Evolutionary conservation across 164 flowering plant genomes (phyloP).

Genomic region (Aristolochia californica): DNA sequence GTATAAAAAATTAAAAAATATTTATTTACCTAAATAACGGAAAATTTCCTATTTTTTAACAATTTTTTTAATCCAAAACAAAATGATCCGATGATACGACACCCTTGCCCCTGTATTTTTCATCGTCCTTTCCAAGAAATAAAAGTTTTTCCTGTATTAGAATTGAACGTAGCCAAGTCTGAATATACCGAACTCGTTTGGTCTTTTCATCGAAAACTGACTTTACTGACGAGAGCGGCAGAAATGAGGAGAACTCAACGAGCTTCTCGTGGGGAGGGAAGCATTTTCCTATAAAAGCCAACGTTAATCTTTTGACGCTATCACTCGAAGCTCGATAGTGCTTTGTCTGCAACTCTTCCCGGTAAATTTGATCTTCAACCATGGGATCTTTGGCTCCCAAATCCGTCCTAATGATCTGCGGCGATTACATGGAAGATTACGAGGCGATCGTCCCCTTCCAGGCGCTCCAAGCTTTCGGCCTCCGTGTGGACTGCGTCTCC

Average conservation of each 20-base stretch:
- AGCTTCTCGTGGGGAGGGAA: slow-evolving; percentile 7
- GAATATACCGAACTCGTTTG: not conserved
- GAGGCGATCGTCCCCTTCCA: slow-evolving; percentile 26
- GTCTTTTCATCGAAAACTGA: not conserved
- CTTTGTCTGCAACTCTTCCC: not conserved
- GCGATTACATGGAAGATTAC: slow-evolving; percentile 30
- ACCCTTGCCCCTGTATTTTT: too few species aligned
- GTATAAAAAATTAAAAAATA: too few species aligned
- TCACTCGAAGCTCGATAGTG: not conserved
- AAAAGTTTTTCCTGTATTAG: too few species aligned
- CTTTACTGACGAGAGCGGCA: not conserved
- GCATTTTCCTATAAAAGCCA: not conserved
- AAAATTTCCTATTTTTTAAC: too few species aligned
- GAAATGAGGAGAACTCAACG: not conserved
- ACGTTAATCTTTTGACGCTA: not conserved
- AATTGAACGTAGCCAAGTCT: too few species aligned
- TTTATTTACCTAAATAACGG: too few species aligned
- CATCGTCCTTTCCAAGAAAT: too few species aligned
- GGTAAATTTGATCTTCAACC: not conserved
- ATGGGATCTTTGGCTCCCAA: slow-evolving; percentile 14
- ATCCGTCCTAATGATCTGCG: slow-evolving; percentile 23
- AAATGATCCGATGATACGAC: too few species aligned
- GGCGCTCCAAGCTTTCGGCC: slow-evolving; percentile 14
- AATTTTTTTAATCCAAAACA: too few species aligned
- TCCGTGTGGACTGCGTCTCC: slow-evolving; percentile 19